phyloP scores from a whole-genome alignment of 352 stramenopile genomes.

The Phytopythium montanum region DNA sequence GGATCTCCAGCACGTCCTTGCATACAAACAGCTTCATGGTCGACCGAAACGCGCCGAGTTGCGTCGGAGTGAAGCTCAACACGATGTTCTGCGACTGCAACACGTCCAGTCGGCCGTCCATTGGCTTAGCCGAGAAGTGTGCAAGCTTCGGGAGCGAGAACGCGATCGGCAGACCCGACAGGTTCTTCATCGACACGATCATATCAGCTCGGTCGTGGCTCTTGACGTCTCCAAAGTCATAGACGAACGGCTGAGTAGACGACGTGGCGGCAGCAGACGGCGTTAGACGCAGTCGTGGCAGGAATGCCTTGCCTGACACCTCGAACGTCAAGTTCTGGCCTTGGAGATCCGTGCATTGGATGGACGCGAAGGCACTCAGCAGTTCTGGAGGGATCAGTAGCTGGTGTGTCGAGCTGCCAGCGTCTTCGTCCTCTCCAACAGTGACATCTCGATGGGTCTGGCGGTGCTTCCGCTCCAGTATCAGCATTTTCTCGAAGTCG shows the following conservation, averaged over 20 bases:
- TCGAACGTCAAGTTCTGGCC: conserved; percentile 75
- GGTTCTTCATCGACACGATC: conserved; percentile 81
- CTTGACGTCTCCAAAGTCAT: conserved; percentile 87
- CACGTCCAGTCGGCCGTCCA: conserved; percentile 67
- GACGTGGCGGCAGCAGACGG: conserved; percentile 15
- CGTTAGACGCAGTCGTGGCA: conserved; percentile 44
- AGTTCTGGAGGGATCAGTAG: conserved; percentile 5
- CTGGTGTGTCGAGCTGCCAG: background rate
- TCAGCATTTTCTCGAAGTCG: conserved; percentile 25
- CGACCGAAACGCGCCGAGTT: conserved; percentile 76
- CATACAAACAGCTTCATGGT: conserved; percentile 48
- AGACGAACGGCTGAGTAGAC: background rate
- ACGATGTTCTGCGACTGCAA: conserved; percentile 87
- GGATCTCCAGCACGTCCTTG: conserved; percentile 37
- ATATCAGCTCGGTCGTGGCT: conserved; percentile 80
- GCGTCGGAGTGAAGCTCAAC: conserved; percentile 85
- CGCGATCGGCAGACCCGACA: conserved; percentile 52
- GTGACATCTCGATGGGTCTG: background rate
- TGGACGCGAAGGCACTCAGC: conserved; percentile 68
- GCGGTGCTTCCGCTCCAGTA: conserved; percentile 15
- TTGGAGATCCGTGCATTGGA: conserved; percentile 63
- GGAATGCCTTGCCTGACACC: conserved; percentile 54
- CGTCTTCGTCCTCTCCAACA: conserved; percentile 1
- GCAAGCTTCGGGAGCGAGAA: conserved; percentile 67
- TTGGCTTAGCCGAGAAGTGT: conserved; percentile 75